Evolutionary conservation across 2,329 filamentous ascomycete genomes (phyloP), one percentile per base, ranked within the genome.

Genomic region (Penicillium paneum): DNA sequence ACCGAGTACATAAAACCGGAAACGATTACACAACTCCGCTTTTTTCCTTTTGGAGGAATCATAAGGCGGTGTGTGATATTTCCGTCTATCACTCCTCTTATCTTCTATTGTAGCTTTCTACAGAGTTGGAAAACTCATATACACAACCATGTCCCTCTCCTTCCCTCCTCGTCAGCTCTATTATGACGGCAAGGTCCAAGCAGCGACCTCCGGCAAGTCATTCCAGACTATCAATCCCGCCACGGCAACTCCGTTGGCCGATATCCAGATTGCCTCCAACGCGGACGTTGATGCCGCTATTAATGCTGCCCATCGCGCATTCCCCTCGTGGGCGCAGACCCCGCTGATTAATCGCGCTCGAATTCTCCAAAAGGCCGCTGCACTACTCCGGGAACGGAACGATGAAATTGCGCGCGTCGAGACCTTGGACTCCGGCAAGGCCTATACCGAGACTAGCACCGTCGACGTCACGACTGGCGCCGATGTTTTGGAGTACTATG

Each of bases 401-500:
- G 88, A 95, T 67, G 84, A 86, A 53, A 86, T 96, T 39, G 91
- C 91, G 47, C 81, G 81, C 53, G 78, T 90, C 52, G 91, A 96
- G 76, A 95, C 90, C 2, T 79, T 87, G 66, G 91, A 96, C 72
- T 95, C 91, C 0, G 91, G 91, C 68, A 95, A 95, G 73, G 84
- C 91, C 8, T 93, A 83, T 73, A 88, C 87, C 3, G 91, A 96
- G 74, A 96, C 91, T 3, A 89, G 87, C 49, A 85, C 87, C 0
- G 90, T 96, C 28, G 91, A 96, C 69, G 80, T 96, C 21, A 82
- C 87, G 39, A 94, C 90, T 0, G 90, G 91, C 44, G 89, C 88
- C 24, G 91, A 95, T 71, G 89, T 92, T 29, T 80, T 95, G 56
- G 90, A 94, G 71, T 95, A 91, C 77, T 95, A 89, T 72, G 90